Conservation (phyloP, 2,329 filamentous ascomycete genomes). For the Aspergillus carbonarius region DNA sequence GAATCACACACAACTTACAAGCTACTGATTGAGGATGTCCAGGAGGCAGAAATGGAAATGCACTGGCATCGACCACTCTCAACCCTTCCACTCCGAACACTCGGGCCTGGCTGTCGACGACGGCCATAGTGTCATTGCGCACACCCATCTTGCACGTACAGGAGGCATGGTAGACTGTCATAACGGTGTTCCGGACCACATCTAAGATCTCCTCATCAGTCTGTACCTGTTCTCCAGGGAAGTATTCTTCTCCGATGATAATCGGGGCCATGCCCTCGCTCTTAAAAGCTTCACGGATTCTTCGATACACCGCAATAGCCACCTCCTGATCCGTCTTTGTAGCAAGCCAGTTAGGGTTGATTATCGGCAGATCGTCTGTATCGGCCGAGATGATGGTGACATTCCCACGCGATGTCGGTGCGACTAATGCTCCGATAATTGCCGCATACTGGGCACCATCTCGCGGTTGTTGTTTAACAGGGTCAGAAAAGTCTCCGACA, state of each 20-base stretch:
- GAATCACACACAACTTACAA: constrained; percentile 28
- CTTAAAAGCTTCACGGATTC: constrained; percentile 41
- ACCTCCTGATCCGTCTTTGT: constrained; percentile 47
- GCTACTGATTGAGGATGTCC: constrained; percentile 46
- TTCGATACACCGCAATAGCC: constrained; percentile 44
- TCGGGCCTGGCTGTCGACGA: constrained; percentile 32
- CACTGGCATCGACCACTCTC: constrained; percentile 39
- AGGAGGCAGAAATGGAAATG: constrained; percentile 39
- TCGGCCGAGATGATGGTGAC: constrained; percentile 40
- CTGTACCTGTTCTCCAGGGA: constrained; percentile 39
- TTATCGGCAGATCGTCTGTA: constrained; percentile 39
- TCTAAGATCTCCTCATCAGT: constrained; percentile 48
- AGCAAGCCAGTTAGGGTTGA: constrained; percentile 50
- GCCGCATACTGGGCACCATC: constrained; percentile 28
- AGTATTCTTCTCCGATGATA: constrained; percentile 36
- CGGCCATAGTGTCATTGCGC: constrained; percentile 27
- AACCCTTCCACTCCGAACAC: constrained; percentile 34
- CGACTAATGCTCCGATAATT: constrained; percentile 25
- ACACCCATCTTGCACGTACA: constrained; percentile 37
- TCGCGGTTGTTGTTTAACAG: constrained; percentile 22
- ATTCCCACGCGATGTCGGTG: constrained; percentile 48
- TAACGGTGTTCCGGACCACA: constrained; percentile 30
- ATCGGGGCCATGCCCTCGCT: constrained; percentile 30
- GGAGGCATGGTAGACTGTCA: constrained; percentile 30
- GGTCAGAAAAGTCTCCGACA: constrained; percentile 29